Evolutionary conservation across 805 yeast genomes (phyloP).

Genomic region (Cyberlindnera mississippiensis): DNA sequence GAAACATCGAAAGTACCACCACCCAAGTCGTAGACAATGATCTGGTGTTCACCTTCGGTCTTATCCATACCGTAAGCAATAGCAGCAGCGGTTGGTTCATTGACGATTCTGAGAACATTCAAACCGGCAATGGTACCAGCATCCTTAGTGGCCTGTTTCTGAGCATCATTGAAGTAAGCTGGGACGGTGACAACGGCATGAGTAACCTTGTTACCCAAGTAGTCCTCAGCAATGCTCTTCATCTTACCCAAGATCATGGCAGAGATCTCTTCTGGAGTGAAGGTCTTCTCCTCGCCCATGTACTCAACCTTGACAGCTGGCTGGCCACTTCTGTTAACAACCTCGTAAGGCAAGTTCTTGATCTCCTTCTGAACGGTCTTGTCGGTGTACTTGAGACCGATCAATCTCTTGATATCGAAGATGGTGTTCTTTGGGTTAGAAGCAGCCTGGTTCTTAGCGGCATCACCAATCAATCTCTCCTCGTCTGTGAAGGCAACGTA

Average conservation of each 20-base stretch:
- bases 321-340: constrained; percentile 68
- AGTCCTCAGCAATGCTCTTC: constrained; percentile 91
- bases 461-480: constrained; percentile 92
- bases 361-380: constrained; percentile 75
- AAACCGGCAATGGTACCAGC: constrained; percentile 92
- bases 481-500: constrained; percentile 90
- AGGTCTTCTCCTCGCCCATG: constrained; percentile 69
- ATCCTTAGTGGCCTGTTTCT: constrained; percentile 91
- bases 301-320: constrained; percentile 77
- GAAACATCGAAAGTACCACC: constrained; percentile 98
- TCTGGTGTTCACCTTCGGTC: constrained; percentile 79
- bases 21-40: constrained; percentile 91
- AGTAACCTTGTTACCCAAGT: constrained; percentile 76
- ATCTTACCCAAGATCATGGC: constrained; percentile 89
- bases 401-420: constrained; percentile 88
- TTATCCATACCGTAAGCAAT: constrained; percentile 93
- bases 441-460: constrained; percentile 95
- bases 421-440: constrained; percentile 82
- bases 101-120: constrained; percentile 82
- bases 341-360: constrained; percentile 76
- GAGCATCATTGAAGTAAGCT: constrained; percentile 91
- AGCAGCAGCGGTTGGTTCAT: constrained; percentile 97
- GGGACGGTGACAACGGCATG: constrained; percentile 93
- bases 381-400: constrained; percentile 79
- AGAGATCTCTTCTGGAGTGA: constrained; percentile 90